These are phyloP conservation scores for Quercus aquifolioides DNA, from an alignment of 306 rosid genomes.

Conservation along the genomic window DNA sequence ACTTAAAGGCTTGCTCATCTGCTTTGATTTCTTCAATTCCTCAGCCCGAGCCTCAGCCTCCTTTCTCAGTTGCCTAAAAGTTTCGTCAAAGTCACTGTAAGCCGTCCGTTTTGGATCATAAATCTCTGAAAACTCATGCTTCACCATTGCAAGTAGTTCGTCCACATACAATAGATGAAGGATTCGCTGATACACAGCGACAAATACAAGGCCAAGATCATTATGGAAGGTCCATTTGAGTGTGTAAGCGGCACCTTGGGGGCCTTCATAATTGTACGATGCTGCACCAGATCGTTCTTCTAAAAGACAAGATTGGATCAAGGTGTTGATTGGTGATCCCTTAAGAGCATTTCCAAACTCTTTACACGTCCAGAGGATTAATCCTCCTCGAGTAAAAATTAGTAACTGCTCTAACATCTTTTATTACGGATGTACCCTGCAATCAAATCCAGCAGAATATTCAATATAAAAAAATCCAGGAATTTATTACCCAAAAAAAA, in stretches of 20 bases:
- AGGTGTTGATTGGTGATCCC: constrained; percentile 88
- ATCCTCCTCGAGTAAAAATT: constrained; percentile 89
- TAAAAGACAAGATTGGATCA: constrained; percentile 88
- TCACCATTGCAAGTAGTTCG: constrained; percentile 73
- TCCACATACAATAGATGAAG: constrained; percentile 86
- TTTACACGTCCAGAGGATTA: constrained; percentile 91
- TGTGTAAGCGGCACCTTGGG: constrained; percentile 77
- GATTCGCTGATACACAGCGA: constrained; percentile 85
- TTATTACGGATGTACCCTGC: constrained; percentile 33
- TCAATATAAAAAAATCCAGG: background rate
- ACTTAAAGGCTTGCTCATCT: constrained; percentile 43
- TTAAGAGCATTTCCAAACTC: constrained; percentile 79
- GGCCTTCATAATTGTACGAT: constrained; percentile 65
- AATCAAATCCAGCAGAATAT: constrained; percentile 5
- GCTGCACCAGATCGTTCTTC: constrained; percentile 94
- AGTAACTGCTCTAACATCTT: constrained; percentile 86
- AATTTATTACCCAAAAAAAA: too few species aligned
- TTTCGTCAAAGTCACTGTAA: constrained; percentile 75
- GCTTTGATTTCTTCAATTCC: constrained; percentile 73
- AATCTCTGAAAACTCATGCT: constrained; percentile 65
- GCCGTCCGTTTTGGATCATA: constrained; percentile 59
- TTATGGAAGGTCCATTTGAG: constrained; percentile 96
- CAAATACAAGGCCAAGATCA: constrained; percentile 86
- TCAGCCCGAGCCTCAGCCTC: constrained; percentile 92
- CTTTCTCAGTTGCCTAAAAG: constrained; percentile 67